These are phyloP conservation scores for Sordariomycetes sp. DNA, from an alignment of 2,329 filamentous ascomycete species.

Conservation along the genomic window DNA sequence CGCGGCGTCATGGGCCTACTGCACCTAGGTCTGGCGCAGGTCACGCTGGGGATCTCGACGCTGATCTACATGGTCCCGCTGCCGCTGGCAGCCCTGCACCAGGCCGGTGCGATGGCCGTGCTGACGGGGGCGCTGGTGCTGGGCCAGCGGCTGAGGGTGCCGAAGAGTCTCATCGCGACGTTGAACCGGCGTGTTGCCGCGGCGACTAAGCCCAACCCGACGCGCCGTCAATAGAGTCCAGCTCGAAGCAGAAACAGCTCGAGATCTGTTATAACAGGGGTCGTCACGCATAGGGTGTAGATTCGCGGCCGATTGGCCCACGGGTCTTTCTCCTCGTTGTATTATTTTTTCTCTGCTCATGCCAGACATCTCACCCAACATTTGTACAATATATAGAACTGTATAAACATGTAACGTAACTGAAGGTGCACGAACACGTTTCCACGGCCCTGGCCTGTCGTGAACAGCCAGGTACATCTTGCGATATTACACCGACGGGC, in stretches of 20 bases:
- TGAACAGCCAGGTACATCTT: too few species aligned
- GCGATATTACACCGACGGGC: too few species aligned
- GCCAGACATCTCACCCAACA: not conserved
- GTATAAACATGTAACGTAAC: not conserved
- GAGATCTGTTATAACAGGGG: not conserved
- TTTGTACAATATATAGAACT: not conserved
- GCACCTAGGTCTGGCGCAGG: constrained; percentile 74
- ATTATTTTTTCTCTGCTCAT: not conserved
- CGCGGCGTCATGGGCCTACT: constrained; percentile 70
- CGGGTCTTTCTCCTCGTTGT: not conserved
- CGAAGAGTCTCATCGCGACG: constrained; percentile 51
- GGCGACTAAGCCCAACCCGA: not conserved
- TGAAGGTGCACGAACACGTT: not conserved
- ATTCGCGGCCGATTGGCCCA: not conserved
- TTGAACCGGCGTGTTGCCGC: constrained; percentile 36
- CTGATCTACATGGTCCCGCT: constrained; percentile 90
- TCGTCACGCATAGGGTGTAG: not conserved
- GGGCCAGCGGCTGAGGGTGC: constrained; percentile 66
- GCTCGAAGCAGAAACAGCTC: not conserved
- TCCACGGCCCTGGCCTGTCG: too few species aligned
- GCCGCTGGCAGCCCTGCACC: constrained; percentile 79
- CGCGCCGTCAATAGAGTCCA: not conserved
- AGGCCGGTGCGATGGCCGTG: constrained; percentile 79
- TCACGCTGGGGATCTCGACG: constrained; percentile 77
- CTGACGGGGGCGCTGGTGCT: constrained; percentile 74